Conservation (phyloP, 2,329 filamentous ascomycete species). For the Pyrenophora seminiperda region DNA sequence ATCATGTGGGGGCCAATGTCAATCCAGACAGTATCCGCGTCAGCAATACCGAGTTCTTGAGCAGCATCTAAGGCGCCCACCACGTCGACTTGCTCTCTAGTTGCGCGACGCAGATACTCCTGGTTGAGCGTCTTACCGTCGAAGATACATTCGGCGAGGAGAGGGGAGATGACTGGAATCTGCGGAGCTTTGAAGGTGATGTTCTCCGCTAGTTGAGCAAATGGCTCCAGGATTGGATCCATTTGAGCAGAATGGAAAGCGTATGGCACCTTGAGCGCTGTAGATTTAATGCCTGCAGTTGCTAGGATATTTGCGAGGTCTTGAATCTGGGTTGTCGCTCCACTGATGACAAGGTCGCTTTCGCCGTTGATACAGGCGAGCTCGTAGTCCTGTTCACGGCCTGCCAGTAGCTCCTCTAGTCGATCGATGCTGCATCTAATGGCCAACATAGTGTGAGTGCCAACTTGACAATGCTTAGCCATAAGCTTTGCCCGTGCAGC, state of each 20-base stretch:
- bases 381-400: background rate
- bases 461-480: constrained; percentile 3
- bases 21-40: background rate
- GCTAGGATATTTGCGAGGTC: background rate
- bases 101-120: background rate
- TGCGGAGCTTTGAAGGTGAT: constrained; percentile 14
- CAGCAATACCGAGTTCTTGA: background rate
- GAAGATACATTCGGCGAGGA: constrained; percentile 50
- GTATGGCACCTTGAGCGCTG: constrained; percentile 18
- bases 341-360: constrained; percentile 36
- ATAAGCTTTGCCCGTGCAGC: constrained; percentile 42
- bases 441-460: constrained; percentile 14
- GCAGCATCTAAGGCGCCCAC: background rate
- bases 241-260: constrained; percentile 33
- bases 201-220: constrained; percentile 27
- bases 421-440: background rate
- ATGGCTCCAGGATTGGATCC: constrained; percentile 51
- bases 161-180: constrained; percentile 49
- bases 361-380: constrained; percentile 41
- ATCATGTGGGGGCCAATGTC: background rate
- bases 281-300: constrained; percentile 1
- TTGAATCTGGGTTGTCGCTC: constrained; percentile 19
- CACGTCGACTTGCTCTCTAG: background rate
- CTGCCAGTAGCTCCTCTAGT: background rate
- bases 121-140: background rate